Evolutionary conservation across 1,284 basidiomycete species (phyloP), one percentile per base, ranked within the genome.

Genomic region (Sparassis latifolia): DNA sequence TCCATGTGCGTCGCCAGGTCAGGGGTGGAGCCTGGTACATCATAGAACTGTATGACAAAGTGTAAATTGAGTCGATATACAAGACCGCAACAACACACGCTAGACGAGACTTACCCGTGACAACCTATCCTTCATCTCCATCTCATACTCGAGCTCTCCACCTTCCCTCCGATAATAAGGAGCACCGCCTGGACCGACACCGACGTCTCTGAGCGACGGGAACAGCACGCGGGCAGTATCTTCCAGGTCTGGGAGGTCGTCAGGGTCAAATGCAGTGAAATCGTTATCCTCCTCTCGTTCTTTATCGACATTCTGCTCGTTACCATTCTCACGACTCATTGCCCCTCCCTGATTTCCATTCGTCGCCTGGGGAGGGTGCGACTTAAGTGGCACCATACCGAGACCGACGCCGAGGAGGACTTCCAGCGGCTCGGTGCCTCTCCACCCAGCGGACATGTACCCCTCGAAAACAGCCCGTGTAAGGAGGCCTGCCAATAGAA

Each of bases 391-490:
- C 3, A 54, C 48, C 4, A 79, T 65, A 1, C 84, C 84, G 10
- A 87, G 69, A 0, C 90, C 90, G 32, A 92, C 76, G 1, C 82
- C 80, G 41, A 92, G 69, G 39, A 92, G 64, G 53, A 84, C 79
- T 59, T 89, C 83, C n/a, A 83, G 76, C 3, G 82, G 80, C 43
- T 81, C 76, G 1, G 78, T 70, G 0, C 89, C 86, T 35, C 76
- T 77, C 90, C 90, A 92, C 1, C 84, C 84, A 9, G 80, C 82
- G 4, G 81, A 82, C 42, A 92, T 71, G 62, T 91, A 92, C 0
- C 89, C 90, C 61, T 92, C 89, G 47, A 92, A 68, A 30, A 82
- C 85, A 0, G 88, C 86, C 29, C 89, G 79, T 3, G 88, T 89
- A 29, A 91, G 71, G 29, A 92, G 68, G 1, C 86, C 83, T 0